A percentile compares a stretch with the other conserved stretches of the same genome.
Evolutionary conservation across 1,284 basidiomycete genomes (phyloP).

Genomic region (Ceratobasidium sp.): DNA sequence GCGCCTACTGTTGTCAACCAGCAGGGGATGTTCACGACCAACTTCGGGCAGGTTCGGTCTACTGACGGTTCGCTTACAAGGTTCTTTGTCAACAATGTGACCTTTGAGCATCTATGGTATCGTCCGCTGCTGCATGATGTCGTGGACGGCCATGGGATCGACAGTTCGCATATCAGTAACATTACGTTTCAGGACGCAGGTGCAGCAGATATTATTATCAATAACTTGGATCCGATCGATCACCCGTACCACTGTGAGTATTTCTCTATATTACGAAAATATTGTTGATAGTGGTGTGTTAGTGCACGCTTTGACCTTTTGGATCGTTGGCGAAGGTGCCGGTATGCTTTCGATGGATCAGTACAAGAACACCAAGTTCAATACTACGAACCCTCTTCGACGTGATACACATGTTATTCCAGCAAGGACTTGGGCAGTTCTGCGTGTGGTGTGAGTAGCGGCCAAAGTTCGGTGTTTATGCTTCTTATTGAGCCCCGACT

Average conservation of each 20-base stretch:
- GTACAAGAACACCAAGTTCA: slow-evolving; percentile 49
- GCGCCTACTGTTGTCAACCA: slow-evolving; percentile 49
- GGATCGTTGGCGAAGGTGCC: slow-evolving; percentile 56
- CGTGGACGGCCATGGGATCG: slow-evolving; percentile 49
- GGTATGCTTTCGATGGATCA: slow-evolving; percentile 52
- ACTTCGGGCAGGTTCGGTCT: slow-evolving; percentile 49
- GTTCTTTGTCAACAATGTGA: slow-evolving; percentile 54
- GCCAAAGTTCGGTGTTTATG: neutral
- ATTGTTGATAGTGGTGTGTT: neutral
- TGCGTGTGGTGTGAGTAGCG: slow-evolving; percentile 50
- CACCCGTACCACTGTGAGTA: slow-evolving; percentile 57
- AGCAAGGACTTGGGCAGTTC: slow-evolving; percentile 52
- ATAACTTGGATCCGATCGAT: slow-evolving; percentile 55
- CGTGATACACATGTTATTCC: slow-evolving; percentile 59
- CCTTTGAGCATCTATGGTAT: slow-evolving; percentile 54
- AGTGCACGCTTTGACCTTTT: slow-evolving; percentile 53
- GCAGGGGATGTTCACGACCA: slow-evolving; percentile 50
- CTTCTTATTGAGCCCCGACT: neutral
- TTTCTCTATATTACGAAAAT: no score
- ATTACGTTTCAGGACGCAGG: slow-evolving; percentile 50
- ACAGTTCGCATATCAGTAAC: slow-evolving; percentile 50
- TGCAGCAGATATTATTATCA: slow-evolving; percentile 52
- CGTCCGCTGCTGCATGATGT: slow-evolving; percentile 55
- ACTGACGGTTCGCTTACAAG: slow-evolving; percentile 33
- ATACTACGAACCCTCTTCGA: slow-evolving; percentile 57